Conservation (phyloP, 495 filamentous ascomycete genomes). For the Xylaria flabelliformis region DNA sequence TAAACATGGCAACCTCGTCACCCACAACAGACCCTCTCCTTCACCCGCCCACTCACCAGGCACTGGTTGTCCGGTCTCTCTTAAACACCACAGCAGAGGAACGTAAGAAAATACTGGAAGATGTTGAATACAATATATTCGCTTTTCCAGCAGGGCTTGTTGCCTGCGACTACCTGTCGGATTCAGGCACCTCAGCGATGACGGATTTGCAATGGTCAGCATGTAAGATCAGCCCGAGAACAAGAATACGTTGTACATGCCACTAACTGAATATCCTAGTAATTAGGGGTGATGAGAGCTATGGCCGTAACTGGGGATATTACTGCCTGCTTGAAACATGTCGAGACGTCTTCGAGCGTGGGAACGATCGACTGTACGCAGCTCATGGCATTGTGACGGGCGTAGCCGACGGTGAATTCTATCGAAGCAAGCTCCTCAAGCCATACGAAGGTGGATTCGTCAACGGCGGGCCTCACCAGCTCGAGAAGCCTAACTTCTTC, state of each 20-base stretch:
- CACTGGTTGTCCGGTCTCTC: slow-evolving; percentile 22
- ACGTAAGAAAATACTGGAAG: slow-evolving; percentile 18
- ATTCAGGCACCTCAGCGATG: slow-evolving; percentile 27
- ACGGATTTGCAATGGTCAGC: slow-evolving; percentile 26
- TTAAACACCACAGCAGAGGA: slow-evolving; percentile 18
- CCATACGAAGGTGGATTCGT: slow-evolving; percentile 23
- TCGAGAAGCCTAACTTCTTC: slow-evolving; percentile 22
- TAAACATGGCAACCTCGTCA: slow-evolving; percentile 3
- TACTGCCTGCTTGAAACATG: slow-evolving; percentile 26
- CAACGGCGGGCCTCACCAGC: slow-evolving; percentile 23
- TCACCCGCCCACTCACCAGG: slow-evolving; percentile 22
- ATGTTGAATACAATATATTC: slow-evolving; percentile 29
- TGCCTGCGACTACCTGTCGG: slow-evolving; percentile 24
- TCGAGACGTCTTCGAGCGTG: slow-evolving; percentile 27
- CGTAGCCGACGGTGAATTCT: slow-evolving; percentile 14
- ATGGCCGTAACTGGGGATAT: slow-evolving; percentile 27
- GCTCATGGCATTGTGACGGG: slow-evolving; percentile 12
- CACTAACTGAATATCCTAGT: slow-evolving; percentile 12
- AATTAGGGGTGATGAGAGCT: slow-evolving; percentile 25
- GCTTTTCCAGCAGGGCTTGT: slow-evolving; percentile 23
- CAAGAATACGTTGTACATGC: background rate
- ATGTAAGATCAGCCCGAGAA: background rate
- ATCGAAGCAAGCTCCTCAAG: slow-evolving; percentile 20
- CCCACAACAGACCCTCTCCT: slow-evolving; percentile 1
- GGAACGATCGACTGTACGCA: slow-evolving; percentile 15